Base-by-base conservation (phyloP, 345 rosid genomes). In the Gossypium thurberi region DNA sequence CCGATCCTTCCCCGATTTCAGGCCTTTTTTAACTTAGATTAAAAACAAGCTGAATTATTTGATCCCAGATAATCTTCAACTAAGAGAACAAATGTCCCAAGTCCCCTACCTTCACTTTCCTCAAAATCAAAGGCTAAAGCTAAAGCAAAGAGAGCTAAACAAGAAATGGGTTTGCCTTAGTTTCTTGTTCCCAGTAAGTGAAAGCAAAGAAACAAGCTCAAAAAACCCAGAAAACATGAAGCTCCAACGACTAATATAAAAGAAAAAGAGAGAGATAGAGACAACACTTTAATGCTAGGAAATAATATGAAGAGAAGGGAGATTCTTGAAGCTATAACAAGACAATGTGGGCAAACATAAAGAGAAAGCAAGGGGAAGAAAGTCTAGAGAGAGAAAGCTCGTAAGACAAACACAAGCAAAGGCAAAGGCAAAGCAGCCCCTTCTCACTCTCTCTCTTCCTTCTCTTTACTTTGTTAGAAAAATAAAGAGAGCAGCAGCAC, bases 301-400 rank as follows among this genome's bases (percentile, higher is more conserved):
- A 89, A 85, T 81, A 89, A 85, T 90, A 83, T 59, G 85, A 86
- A 48, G 84, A 21, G 21, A 20, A 10, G 63, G 79, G 85, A 82
- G 86, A 88, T 89, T 88, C 90, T 84, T 88, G 85, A 83, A 87
- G 4, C 84, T 76, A 85, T 84, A 86, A 82, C 84, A 81, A 88
- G 94, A 88, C 91, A 90, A 88, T 88, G 95, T 69, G 81, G 90
- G 90, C 78, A 85, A 88, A 83, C 84, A 81, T 73, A 48, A 73
- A 68, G 40, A 63, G 42, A 65, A 55, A 78, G 61, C 69, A 52
- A 61, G 69, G 80, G 18, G 42, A 77, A 46, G 78, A 23, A 63
- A 18, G 9, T 17, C 7, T 17, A 62, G 13, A 62, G 44, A 74
- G 55, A 60, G 18, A 60, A 28, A 26, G 18, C 18, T 60, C 64